Evolutionary conservation across 208 protist genomes (phyloP), one percentile per base, ranked within the genome.

Genomic region (Leishmania braziliensis): DNA sequence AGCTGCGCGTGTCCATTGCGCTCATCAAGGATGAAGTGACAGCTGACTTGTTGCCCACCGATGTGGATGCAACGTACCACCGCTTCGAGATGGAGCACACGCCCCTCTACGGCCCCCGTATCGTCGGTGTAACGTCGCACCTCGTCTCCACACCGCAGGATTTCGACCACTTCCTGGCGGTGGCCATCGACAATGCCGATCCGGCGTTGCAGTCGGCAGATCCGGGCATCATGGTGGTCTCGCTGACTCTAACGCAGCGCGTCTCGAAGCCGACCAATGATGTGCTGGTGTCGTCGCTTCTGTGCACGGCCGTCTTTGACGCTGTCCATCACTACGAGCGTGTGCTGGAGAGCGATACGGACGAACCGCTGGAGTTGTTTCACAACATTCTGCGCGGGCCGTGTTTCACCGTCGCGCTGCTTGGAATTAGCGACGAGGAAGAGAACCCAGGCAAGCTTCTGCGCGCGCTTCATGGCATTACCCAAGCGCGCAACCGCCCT

Each of bases 191-290:
- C 79, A 90, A 92, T 60, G 93, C 90, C 36, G 90, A 89, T 51
- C 91, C 91, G 36, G 88, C 91, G 46, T 75, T 95, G 82, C 88
- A 91, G 76, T 89, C 90, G 26, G 88, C 82, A 12, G 91, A 96
- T 63, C 93, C 93, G 50, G 93, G 93, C 43, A 87, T 96, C 54
- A 94, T 96, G 90, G 91, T 95, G 36, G 86, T 95, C n/a, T 89
- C 84, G 5, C 81, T 94, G 53, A 77, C 72, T 20, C 83, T 96
- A 51, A 92, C 86, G 23, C 90, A 94, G 73, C 75, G 84, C 10
- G 83, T 93, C 60, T 80, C 80, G 53, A 79, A 86, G 50, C 85
- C 86, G 2, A 72, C 69, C 73, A 84, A 89, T 33, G 90, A 96
- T 71, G 90, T 95, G 69, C 78, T 93, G 43, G 84, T 95, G 69